These are phyloP conservation scores for Cutaneotrichosporon sp. DNA, from an alignment of 1,284 basidiomycete genomes.

Conservation along the genomic window DNA sequence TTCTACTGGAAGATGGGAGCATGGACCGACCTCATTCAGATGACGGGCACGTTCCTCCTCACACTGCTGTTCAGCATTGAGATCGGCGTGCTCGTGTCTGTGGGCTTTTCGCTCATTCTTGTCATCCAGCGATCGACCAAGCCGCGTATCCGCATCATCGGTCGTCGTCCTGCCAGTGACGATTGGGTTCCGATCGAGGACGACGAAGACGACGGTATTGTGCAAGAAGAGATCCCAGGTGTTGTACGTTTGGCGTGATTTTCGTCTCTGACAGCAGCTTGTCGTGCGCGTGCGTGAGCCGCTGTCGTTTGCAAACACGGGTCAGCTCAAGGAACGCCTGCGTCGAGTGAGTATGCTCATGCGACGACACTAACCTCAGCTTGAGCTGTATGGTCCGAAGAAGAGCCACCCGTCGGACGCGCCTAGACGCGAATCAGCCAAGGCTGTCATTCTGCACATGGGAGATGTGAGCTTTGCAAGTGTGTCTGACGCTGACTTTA, in stretches of 20 bases:
- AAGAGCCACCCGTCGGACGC: conserved; percentile 79
- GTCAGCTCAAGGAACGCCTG: conserved; percentile 76
- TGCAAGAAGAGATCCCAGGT: conserved; percentile 65
- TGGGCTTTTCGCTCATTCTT: conserved; percentile 76
- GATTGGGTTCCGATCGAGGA: conserved; percentile 75
- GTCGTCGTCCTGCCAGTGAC: conserved; percentile 72
- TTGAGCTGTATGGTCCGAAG: conserved; percentile 63
- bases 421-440: conserved; percentile 68
- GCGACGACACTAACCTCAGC: conserved; percentile 16
- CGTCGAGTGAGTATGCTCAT: conserved; percentile 47
- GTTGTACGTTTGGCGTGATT: conserved; percentile 44
- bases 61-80: conserved; percentile 69
- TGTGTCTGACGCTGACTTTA: conserved; percentile 34
- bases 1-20: conserved; percentile 89
- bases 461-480: conserved; percentile 52
- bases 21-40: conserved; percentile 76
- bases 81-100: conserved; percentile 69
- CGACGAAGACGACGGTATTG: conserved; percentile 66
- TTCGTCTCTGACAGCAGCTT: conserved; percentile 42
- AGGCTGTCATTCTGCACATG: conserved; percentile 78
- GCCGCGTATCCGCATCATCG: conserved; percentile 66
- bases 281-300: conserved; percentile 76
- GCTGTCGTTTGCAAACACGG: conserved; percentile 82
- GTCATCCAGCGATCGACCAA: conserved; percentile 82
- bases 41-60: conserved; percentile 74